Conservation (phyloP, 208 protist genomes). For the Tetramitus jugosus region DNA sequence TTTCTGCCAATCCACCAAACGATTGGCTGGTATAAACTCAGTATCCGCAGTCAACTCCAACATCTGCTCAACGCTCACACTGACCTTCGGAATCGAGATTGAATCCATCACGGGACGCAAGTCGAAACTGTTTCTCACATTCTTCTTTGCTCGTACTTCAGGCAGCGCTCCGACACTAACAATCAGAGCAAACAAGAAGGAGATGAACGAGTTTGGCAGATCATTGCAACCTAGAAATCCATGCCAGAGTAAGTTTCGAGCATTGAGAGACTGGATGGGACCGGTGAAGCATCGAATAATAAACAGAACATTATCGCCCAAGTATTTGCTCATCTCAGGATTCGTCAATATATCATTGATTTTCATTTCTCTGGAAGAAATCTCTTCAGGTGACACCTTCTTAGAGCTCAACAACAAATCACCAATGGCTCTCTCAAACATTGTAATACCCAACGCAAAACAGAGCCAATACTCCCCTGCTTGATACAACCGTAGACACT, state of each 20-base stretch:
- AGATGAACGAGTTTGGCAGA: too few species aligned
- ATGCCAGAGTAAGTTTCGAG: slow-evolving; percentile 6
- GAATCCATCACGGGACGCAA: too few species aligned
- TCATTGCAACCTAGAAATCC: too few species aligned
- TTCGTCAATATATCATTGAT: not conserved
- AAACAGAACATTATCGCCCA: not conserved
- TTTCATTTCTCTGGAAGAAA: slow-evolving; percentile 7
- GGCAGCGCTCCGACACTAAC: too few species aligned
- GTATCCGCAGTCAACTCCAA: too few species aligned
- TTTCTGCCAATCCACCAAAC: not conserved
- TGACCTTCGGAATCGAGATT: too few species aligned
- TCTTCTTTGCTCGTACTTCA: too few species aligned
- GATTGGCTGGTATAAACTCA: not conserved
- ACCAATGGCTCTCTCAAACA: not conserved
- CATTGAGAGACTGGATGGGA: not conserved
- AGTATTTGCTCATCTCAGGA: not conserved
- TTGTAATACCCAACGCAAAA: not conserved
- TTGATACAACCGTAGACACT: too few species aligned
- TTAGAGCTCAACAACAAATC: slow-evolving; percentile 3
- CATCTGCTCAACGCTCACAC: too few species aligned
- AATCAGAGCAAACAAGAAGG: too few species aligned
- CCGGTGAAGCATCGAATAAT: slow-evolving; percentile 2
- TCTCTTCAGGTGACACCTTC: too few species aligned
- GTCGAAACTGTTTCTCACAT: too few species aligned
- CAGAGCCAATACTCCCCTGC: not conserved